These are phyloP conservation scores for Xylariaceae sp. DNA, from an alignment of 2,329 filamentous ascomycete species.

Conservation along the genomic window DNA sequence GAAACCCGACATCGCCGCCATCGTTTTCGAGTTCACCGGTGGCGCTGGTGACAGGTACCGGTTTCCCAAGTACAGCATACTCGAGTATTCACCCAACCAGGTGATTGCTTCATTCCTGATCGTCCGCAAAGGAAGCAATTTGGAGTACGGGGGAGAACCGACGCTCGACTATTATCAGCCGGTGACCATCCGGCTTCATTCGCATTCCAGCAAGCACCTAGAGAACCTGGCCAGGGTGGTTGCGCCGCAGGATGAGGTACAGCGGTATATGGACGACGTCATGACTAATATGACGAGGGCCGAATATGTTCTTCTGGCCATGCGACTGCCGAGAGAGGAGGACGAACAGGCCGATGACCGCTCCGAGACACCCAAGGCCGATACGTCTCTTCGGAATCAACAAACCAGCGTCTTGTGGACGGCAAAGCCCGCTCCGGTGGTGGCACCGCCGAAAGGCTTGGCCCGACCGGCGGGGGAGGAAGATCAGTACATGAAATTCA, in stretches of 20 bases:
- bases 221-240: constrained; percentile 56
- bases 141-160: constrained; percentile 57
- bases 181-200: constrained; percentile 54
- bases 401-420: constrained; percentile 27
- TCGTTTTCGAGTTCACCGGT: constrained; percentile 60
- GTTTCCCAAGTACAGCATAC: constrained; percentile 70
- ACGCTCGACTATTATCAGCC: constrained; percentile 69
- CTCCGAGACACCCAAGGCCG: constrained; percentile 18
- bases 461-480: constrained; percentile 30
- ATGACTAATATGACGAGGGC: constrained; percentile 63
- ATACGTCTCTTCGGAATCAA: constrained; percentile 14
- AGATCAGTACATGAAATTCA: constrained; percentile 39
- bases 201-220: constrained; percentile 46
- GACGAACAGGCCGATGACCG: constrained; percentile 26
- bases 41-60: constrained; percentile 67
- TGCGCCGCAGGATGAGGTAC: constrained; percentile 55
- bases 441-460: constrained; percentile 15
- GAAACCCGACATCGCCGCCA: constrained; percentile 56
- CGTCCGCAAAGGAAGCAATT: constrained; percentile 62
- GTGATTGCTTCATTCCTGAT: constrained; percentile 71
- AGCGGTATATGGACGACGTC: constrained; percentile 60
- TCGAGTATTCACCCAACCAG: constrained; percentile 58
- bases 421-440: constrained; percentile 8
- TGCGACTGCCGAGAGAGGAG: constrained; percentile 50
- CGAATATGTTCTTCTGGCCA: constrained; percentile 59